Percentiles rank a stretch among this genome's conserved stretches.
These are phyloP conservation scores for Backusella macrospora DNA, from an alignment of 192 early-diverging fungal genomes.

Conservation along the genomic window DNA sequence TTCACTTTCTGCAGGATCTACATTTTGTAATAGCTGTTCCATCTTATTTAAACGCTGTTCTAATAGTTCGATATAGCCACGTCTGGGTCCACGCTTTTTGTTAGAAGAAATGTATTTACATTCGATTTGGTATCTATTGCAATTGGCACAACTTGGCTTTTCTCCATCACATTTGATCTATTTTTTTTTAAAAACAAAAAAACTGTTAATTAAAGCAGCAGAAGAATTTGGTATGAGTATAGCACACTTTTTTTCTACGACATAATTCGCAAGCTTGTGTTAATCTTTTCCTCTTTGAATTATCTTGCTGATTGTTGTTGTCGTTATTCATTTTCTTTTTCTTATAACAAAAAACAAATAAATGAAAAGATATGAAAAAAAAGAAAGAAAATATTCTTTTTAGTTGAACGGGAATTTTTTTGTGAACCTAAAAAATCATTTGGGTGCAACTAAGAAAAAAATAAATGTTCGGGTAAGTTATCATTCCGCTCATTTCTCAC, in stretches of 20 bases:
- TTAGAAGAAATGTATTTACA: conserved; percentile 86
- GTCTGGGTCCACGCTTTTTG: conserved; percentile 88
- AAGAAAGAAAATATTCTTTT: background rate
- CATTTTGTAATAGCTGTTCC: conserved; percentile 64
- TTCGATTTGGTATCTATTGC: conserved; percentile 60
- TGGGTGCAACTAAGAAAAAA: background rate
- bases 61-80: conserved; percentile 76
- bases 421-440: background rate
- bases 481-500: background rate
- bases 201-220: background rate
- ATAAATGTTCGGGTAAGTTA: background rate
- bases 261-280: conserved; percentile 75
- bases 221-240: background rate
- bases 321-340: background rate
- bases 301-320: background rate
- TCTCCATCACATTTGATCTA: conserved; percentile 79
- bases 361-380: background rate
- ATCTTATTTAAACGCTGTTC: conserved; percentile 78
- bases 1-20: background rate
- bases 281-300: conserved; percentile 60
- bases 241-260: conserved; percentile 68
- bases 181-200: too few relatives aligned
- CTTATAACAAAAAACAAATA: background rate
- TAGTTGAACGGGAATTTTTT: conserved; percentile 7
- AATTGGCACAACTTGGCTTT: conserved; percentile 81